These are phyloP conservation scores for Malassezia nana DNA, from an alignment of 1,284 basidiomycete species.

Conservation along the genomic window DNA sequence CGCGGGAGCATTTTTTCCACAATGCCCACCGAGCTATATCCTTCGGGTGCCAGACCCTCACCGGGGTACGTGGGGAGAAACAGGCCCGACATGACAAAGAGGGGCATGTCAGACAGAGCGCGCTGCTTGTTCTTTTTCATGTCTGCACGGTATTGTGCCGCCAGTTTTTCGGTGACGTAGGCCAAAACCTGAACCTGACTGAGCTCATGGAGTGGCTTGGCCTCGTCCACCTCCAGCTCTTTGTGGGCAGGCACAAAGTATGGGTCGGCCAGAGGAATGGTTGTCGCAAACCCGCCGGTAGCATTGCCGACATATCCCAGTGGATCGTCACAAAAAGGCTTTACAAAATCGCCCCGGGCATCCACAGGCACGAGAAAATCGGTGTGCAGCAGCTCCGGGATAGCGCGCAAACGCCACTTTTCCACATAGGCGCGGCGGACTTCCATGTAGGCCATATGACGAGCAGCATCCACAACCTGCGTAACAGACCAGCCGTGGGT, in stretches of 20 bases:
- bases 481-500: conserved; percentile 14
- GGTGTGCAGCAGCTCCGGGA: conserved; percentile 6
- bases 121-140: neutral
- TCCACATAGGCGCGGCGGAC: conserved; percentile 14
- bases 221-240: neutral
- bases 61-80: conserved; percentile 5
- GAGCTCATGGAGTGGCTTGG: conserved; percentile 6
- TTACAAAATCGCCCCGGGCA: neutral
- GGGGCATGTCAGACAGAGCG: neutral
- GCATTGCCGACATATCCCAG: neutral
- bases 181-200: conserved; percentile 8
- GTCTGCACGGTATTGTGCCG: neutral
- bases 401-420: neutral
- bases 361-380: conserved; percentile 16
- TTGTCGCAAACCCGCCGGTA: conserved; percentile 10
- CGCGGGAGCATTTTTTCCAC: conserved; percentile 4
- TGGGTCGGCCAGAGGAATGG: conserved; percentile 9
- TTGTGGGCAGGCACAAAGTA: conserved; percentile 5
- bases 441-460: conserved; percentile 18
- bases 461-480: conserved; percentile 15
- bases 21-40: conserved; percentile 16
- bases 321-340: neutral
- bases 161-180: conserved; percentile 6
- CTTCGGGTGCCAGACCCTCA: conserved; percentile 7
- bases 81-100: conserved; percentile 3